Conservation (phyloP, 352 stramenopile genomes). For the Globisporangium paddicum region DNA sequence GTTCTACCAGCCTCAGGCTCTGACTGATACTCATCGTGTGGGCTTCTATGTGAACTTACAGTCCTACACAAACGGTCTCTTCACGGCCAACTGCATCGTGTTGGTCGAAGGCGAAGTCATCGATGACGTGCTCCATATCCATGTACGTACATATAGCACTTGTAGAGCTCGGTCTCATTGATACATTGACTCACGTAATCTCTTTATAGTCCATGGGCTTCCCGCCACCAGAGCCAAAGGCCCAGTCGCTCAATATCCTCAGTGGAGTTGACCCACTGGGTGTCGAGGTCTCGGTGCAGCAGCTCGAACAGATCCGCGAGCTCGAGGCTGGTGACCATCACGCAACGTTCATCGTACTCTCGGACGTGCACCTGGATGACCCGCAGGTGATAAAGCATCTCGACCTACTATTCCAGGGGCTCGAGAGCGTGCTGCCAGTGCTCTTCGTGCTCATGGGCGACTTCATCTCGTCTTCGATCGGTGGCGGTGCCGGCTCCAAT, state of each 20-base stretch:
- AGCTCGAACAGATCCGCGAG: slow-evolving; percentile 72
- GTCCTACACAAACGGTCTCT: slow-evolving; percentile 82
- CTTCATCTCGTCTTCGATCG: slow-evolving; percentile 84
- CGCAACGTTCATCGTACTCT: slow-evolving; percentile 91
- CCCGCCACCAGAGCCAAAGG: slow-evolving; percentile 83
- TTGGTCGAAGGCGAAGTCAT: slow-evolving; percentile 93
- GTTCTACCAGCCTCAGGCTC: not conserved
- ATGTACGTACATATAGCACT: slow-evolving; percentile 44
- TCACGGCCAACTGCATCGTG: slow-evolving; percentile 91
- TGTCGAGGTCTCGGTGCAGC: slow-evolving; percentile 72
- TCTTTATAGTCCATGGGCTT: slow-evolving; percentile 80
- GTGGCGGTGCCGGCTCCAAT: slow-evolving; percentile 56
- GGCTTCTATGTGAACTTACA: slow-evolving; percentile 11
- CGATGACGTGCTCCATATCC: slow-evolving; percentile 87
- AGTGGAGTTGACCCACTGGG: slow-evolving; percentile 77
- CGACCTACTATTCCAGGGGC: slow-evolving; percentile 85
- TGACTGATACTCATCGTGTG: not conserved
- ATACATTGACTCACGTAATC: not conserved
- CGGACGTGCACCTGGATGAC: slow-evolving; percentile 92
- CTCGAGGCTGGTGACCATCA: slow-evolving; percentile 83
- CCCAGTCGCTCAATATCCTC: slow-evolving; percentile 68
- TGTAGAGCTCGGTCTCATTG: not conserved
- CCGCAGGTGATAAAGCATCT: slow-evolving; percentile 88
- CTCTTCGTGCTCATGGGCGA: slow-evolving; percentile 95
- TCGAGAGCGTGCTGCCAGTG: slow-evolving; percentile 65